phyloP scores from a whole-genome alignment of 2,329 filamentous ascomycete species.

The Plectosphaerella cucumerina region DNA sequence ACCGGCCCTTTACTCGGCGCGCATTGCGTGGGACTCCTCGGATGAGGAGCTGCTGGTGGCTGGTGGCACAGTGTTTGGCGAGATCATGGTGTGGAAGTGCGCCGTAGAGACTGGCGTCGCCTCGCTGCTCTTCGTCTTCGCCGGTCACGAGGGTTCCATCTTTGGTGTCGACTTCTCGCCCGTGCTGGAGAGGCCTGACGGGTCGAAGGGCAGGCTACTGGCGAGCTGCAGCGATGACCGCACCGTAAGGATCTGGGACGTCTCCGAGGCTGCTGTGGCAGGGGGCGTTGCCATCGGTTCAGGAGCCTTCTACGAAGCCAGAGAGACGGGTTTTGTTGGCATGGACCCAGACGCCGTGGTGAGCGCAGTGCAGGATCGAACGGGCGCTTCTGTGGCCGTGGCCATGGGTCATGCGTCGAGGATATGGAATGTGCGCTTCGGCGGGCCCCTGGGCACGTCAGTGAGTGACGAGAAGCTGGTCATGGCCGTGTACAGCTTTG shows the following conservation, averaged over 20 bases:
- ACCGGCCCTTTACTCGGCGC: conserved; percentile 84
- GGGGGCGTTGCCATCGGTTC: conserved; percentile 19
- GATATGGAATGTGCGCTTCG: conserved; percentile 82
- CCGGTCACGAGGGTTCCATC: conserved; percentile 84
- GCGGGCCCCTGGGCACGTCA: conserved; percentile 22
- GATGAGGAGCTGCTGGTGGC: conserved; percentile 55
- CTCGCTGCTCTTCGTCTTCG: conserved; percentile 46
- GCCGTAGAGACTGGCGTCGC: conserved; percentile 18
- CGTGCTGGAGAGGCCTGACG: conserved; percentile 33
- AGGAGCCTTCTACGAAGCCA: conserved; percentile 25
- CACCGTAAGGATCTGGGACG: conserved; percentile 83
- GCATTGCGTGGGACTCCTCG: conserved; percentile 62
- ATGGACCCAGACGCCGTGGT: conserved; percentile 11
- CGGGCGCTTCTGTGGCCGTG: conserved; percentile 53
- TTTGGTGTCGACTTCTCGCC: conserved; percentile 83
- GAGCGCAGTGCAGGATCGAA: conserved; percentile 18
- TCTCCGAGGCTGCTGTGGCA: conserved; percentile 47
- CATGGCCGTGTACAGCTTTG: conserved; percentile 67
- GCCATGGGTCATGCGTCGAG: conserved; percentile 84
- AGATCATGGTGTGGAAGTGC: conserved; percentile 86
- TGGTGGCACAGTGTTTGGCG: conserved; percentile 89
- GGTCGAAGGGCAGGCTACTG: conserved; percentile 52
- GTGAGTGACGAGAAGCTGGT: conserved; percentile 8
- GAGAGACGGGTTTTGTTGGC: conserved; percentile 61
- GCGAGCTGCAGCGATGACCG: conserved; percentile 94